These are phyloP conservation scores for Clonostachys sp. DNA, from an alignment of 2,329 filamentous ascomycete species.

Conservation along the genomic window DNA sequence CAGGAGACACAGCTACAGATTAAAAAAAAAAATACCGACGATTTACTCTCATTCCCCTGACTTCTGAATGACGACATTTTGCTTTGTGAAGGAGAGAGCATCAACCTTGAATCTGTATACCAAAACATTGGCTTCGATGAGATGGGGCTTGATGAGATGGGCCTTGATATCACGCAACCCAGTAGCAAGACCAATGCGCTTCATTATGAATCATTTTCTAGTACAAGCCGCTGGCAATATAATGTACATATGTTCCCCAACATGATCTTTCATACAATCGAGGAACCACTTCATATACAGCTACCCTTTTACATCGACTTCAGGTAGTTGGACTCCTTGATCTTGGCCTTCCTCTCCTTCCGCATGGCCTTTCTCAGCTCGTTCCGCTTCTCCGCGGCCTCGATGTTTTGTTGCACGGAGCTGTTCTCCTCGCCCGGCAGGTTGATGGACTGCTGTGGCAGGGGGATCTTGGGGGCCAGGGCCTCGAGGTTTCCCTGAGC, in stretches of 20 bases:
- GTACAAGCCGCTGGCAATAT: neutral
- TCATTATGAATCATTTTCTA: neutral
- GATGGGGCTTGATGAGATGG: neutral
- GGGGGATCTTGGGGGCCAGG: conserved; percentile 64
- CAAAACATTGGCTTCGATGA: neutral
- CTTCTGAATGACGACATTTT: no score
- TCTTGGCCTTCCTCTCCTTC: conserved; percentile 67
- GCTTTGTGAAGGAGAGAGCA: no score
- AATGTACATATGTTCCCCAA: neutral
- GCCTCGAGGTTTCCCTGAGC: conserved; percentile 62
- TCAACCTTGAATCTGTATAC: neutral
- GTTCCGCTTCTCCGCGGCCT: conserved; percentile 46
- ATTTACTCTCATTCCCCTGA: no score
- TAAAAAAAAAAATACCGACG: no score
- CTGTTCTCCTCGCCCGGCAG: conserved; percentile 48
- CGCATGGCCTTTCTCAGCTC: conserved; percentile 69
- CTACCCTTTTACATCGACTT: conserved; percentile 61
- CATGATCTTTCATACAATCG: conserved; percentile 15
- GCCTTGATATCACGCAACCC: neutral
- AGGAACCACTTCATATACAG: neutral
- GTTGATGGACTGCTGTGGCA: conserved; percentile 76
- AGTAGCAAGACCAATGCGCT: neutral
- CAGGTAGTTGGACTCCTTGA: conserved; percentile 84
- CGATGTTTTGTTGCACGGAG: conserved; percentile 36
- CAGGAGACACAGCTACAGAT: no score